Evolutionary conservation across 2,329 filamentous ascomycete genomes (phyloP), one percentile per base, ranked within the genome.

Genomic region (Aureobasidium vineae): DNA sequence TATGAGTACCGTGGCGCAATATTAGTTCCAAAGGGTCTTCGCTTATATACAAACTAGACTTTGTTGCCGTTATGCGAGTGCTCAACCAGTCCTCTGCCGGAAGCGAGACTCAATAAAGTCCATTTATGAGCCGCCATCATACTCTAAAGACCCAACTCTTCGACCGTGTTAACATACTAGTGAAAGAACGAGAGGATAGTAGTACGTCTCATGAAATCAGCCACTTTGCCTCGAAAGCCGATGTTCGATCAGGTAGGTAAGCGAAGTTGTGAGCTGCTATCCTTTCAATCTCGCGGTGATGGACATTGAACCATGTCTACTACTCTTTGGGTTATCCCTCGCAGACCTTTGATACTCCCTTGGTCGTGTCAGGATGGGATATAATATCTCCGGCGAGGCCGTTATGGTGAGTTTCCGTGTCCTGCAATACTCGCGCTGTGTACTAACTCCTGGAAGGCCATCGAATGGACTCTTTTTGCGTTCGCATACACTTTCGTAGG

Each of bases 371-470:
- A 16, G 19, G 1, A 61, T 61, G 57, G 57, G 57, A 16, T 61
- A 47, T 6, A 16, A 61, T 31, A 36, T 61, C 1, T 70, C 70
- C 7, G 67, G 71, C 33, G 72, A 74, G 68, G 64, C 66, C 16
- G 68, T 73, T 33, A 68, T 72, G 38, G 59, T 63, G 45, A 52
- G 43, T 41, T 7, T 16, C 2, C 5, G 2, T 23, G 5, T 38
- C 5, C 2, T 8, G n/a, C 26, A 21, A 40, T 3, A 16, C 6
- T 7, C 16, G 4, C 1, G 16, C 7, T 5, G 31, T 49, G 5
- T 26, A 36, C 57, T 61, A 6, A 61, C 41, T 26, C 3, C 26
- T 38, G 5, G 1, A n/a, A 63, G 59, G 59, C 59, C 23, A 63
- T 63, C 7, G 59, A 63, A 26, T 63, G 59, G 59, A 52, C 59